Base-by-base conservation (phyloP, 306 rosid species). In the Castanea crenata region DNA sequence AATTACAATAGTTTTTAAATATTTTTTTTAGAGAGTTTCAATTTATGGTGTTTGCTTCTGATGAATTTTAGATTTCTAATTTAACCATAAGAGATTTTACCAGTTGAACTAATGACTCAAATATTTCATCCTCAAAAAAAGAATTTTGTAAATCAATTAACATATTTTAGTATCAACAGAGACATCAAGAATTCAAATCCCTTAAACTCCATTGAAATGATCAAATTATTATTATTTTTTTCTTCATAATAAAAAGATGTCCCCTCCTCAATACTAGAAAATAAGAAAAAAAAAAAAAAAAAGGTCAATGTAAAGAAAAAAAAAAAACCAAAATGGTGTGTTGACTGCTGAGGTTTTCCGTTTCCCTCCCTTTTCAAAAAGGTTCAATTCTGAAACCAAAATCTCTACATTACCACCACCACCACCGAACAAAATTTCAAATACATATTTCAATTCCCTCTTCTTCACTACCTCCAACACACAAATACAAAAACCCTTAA, bases 351-450 rank as follows among this genome's bases (percentile, higher is more conserved):
- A 14, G 75, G 67, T 87, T 88, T 88, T 87, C 88, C 91, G 67
- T 87, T 88, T 88, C 91, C 89, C 91, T 81, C 88, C 80, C 59
- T 85, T 78, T 76, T 78, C 78, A 29, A 78, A 85, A 18, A 41
- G 46, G 46, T 41, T 41, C 46, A 41, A 41, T 41, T 49, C 13
- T 5, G 14, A 61, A 41, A 41, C 46, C 14, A 20, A 29, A 57
- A 41, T 27, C 38, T 59, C 21, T 34, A 13, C 67, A 3, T 1
- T n/a, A 18, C 19, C 69, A 6, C 72, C 72, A 78, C 80, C 83
- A 78, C 79, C 15, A 54, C 56, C 41, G 18, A 31, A 51, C 78
- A 21, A 57, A 56, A 4, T 38, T 81, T 74, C 74, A 38, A 79
- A 79, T 23, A 34, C 29, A 1, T 2, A 18, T 62, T 85, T 82